phyloP scores from a whole-genome alignment of 2,329 filamentous ascomycete genomes.

The Metarhizium humberi region DNA sequence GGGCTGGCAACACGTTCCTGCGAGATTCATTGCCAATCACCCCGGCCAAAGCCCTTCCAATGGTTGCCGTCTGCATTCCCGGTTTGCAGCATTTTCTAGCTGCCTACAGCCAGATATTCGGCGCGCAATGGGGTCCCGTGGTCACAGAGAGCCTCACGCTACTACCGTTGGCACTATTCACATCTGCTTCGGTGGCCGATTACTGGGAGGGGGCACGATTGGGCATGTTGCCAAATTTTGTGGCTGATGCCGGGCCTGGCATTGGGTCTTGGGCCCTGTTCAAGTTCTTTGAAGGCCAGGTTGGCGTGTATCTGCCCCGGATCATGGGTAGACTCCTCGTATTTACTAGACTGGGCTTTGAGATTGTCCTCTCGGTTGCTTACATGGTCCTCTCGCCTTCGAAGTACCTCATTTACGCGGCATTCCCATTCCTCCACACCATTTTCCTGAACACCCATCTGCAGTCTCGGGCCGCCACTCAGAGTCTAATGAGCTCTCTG shows the following conservation, averaged over 20 bases:
- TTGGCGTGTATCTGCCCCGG: conserved; percentile 29
- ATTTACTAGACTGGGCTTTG: conserved; percentile 62
- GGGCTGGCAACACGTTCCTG: conserved; percentile 56
- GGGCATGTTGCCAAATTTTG: conserved; percentile 41
- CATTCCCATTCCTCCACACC: conserved; percentile 67
- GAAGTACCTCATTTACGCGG: conserved; percentile 52
- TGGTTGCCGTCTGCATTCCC: conserved; percentile 69
- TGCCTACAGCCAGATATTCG: conserved; percentile 54
- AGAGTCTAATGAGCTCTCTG: conserved; percentile 57
- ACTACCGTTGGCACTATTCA: conserved; percentile 57
- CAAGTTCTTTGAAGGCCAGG: conserved; percentile 36
- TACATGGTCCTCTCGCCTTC: conserved; percentile 63
- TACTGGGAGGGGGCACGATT: conserved; percentile 54
- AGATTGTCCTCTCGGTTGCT: conserved; percentile 54
- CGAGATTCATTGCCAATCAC: conserved; percentile 34
- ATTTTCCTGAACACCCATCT: conserved; percentile 66
- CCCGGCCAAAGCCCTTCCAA: conserved; percentile 49
- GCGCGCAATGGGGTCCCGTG: conserved; percentile 63
- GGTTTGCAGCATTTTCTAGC: conserved; percentile 64
- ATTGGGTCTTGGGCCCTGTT: conserved; percentile 59
- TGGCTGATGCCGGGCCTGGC: conserved; percentile 56
- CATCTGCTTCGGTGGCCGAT: conserved; percentile 53
- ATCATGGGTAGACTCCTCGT: conserved; percentile 53
- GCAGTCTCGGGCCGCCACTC: conserved; percentile 49
- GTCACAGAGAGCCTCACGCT: conserved; percentile 66